Conservation (phyloP, 371 early-diverging fungal species). For the Mucor lusitanicus region DNA sequence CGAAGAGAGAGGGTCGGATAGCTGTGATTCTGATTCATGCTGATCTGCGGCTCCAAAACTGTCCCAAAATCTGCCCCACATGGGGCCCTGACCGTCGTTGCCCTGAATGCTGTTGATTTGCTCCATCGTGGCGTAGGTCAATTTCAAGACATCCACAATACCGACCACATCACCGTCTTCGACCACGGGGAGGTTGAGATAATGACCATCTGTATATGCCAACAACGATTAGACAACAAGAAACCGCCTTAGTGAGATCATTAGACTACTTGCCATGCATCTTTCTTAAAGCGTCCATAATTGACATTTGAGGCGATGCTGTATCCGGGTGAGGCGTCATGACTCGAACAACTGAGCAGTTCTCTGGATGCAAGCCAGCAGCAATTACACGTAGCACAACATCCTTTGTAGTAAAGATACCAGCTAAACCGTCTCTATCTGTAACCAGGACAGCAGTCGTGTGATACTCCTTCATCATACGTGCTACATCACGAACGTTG, state of each 20-base stretch:
- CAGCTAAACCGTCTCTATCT: conserved; percentile 75
- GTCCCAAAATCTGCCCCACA: conserved; percentile 57
- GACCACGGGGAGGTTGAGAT: conserved; percentile 88
- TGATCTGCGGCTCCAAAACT: conserved; percentile 44
- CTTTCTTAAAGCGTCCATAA: conserved; percentile 87
- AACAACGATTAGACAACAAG: too few relatives aligned
- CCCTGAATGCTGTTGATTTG: conserved; percentile 56
- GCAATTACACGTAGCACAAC: conserved; percentile 93
- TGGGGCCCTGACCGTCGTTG: conserved; percentile 40
- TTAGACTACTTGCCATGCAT: conserved; percentile 64
- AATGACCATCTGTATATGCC: conserved; percentile 70
- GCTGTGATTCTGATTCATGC: conserved; percentile 37
- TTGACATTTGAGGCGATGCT: conserved; percentile 70
- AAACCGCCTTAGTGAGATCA: too few relatives aligned
- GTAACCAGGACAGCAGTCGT: conserved; percentile 88
- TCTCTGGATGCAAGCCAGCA: conserved; percentile 81
- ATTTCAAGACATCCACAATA: conserved; percentile 86
- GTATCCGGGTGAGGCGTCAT: conserved; percentile 96
- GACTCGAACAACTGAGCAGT: conserved; percentile 85
- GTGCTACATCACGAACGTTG: conserved; percentile 86
- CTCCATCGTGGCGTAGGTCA: conserved; percentile 76
- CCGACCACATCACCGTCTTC: conserved; percentile 74
- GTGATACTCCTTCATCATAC: conserved; percentile 78
- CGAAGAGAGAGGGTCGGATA: conserved; percentile 39
- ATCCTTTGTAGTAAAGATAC: conserved; percentile 89